Evolutionary conservation across 441 rosid genomes (phyloP).

Genomic region (Gossypium lobatum): DNA sequence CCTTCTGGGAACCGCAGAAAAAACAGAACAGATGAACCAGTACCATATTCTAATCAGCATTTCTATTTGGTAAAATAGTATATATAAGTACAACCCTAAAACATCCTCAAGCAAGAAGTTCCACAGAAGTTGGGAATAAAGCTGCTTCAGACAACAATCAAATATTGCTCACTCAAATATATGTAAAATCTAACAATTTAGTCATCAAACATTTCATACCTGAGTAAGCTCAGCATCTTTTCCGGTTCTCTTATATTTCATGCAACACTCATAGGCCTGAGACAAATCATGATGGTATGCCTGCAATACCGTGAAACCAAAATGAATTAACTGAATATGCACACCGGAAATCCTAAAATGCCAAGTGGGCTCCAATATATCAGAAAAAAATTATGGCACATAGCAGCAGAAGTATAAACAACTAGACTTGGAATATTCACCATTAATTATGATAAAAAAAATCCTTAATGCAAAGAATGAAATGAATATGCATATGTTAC

Average conservation of each 20-base stretch:
- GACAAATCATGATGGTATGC: conserved; percentile 88
- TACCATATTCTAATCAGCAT: background rate
- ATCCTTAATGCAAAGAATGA: background rate
- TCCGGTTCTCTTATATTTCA: conserved; percentile 81
- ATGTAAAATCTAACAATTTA: background rate
- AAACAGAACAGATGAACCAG: background rate
- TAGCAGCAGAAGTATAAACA: background rate
- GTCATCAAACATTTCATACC: conserved; percentile 33
- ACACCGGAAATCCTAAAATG: background rate
- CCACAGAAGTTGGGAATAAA: background rate
- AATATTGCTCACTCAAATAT: background rate
- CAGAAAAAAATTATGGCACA: background rate
- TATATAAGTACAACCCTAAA: background rate
- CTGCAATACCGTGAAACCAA: conserved; percentile 34
- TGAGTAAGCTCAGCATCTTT: conserved; percentile 98
- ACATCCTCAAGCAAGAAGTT: background rate
- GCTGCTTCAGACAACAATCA: background rate
- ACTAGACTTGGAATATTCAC: background rate
- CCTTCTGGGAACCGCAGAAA: background rate
- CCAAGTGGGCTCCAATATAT: background rate
- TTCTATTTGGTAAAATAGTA: background rate
- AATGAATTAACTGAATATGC: background rate
- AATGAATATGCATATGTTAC: background rate
- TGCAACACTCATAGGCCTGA: conserved; percentile 93
- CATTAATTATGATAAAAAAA: background rate